Conservation (phyloP, 2,329 filamentous ascomycete genomes). For the Teratosphaeriaceae sp. region DNA sequence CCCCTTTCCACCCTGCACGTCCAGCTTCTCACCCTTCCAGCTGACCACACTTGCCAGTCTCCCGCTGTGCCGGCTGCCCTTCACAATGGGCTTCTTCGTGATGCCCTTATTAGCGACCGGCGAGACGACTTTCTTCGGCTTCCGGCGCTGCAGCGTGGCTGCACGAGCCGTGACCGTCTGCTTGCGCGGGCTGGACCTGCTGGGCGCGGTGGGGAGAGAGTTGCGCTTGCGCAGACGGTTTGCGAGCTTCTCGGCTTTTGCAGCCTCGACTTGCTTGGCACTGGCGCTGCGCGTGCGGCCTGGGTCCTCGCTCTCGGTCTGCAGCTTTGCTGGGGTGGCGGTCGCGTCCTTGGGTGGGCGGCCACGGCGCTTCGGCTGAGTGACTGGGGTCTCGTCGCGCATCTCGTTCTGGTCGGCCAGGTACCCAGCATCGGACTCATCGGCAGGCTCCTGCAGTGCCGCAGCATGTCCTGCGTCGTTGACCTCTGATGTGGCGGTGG, state of each 20-base stretch:
- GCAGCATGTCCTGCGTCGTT: no score
- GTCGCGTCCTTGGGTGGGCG: conserved; percentile 8
- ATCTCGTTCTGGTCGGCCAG: background rate
- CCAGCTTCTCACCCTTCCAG: conserved; percentile 7
- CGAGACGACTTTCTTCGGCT: background rate
- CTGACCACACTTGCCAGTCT: background rate
- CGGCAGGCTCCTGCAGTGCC: background rate
- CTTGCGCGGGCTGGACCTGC: conserved; percentile 2
- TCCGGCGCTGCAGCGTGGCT: conserved; percentile 1
- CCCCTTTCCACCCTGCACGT: conserved; percentile 1
- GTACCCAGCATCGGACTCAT: background rate
- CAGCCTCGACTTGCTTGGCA: conserved; percentile 2
- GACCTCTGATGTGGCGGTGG: background rate
- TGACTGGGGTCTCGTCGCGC: background rate
- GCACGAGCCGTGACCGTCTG: conserved; percentile 2
- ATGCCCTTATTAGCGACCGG: background rate
- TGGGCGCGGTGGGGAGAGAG: background rate
- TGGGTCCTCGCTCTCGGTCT: background rate
- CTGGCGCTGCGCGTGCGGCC: conserved; percentile 3
- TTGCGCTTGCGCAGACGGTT: background rate
- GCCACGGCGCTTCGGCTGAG: background rate
- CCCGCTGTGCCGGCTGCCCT: background rate
- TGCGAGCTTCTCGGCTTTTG: background rate
- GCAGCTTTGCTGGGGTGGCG: background rate
- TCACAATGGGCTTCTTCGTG: background rate